phyloP scores from a whole-genome alignment of 192 early-diverging fungal species.

The Thoreauomyces humboldtii region DNA sequence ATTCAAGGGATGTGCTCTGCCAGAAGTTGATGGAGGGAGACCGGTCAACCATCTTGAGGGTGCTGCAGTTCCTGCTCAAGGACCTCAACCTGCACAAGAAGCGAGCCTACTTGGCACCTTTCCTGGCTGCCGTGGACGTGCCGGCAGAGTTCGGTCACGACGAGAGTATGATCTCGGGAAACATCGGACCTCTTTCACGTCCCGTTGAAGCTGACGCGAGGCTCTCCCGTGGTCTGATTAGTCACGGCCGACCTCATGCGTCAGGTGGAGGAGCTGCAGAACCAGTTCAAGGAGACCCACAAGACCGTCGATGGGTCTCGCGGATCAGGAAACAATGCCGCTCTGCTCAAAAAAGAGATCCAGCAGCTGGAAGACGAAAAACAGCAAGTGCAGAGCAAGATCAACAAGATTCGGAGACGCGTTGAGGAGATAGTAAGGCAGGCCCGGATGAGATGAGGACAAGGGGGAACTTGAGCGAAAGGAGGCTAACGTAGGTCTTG shows the following conservation, averaged over 20 bases:
- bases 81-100: constrained; percentile 54
- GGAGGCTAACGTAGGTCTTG: too few species aligned
- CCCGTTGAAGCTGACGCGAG: too few species aligned
- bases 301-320: constrained; percentile 47
- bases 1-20: constrained; percentile 30
- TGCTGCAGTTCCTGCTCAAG: constrained; percentile 47
- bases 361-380: constrained; percentile 66
- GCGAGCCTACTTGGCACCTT: constrained; percentile 54
- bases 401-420: constrained; percentile 48
- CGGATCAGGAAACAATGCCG: constrained; percentile 38
- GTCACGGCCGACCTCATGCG: constrained; percentile 46
- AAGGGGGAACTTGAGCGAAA: neutral
- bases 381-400: constrained; percentile 56
- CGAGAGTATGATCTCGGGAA: constrained; percentile 40
- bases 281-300: constrained; percentile 55
- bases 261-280: constrained; percentile 48
- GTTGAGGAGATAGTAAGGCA: constrained; percentile 54
- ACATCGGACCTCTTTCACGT: too few species aligned
- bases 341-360: constrained; percentile 53
- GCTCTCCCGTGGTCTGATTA: constrained; percentile 17
- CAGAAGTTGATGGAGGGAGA: constrained; percentile 39
- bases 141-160: constrained; percentile 57
- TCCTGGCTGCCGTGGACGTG: constrained; percentile 47
- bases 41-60: constrained; percentile 35
- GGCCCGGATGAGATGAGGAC: too few species aligned